Evolutionary conservation across 768 basidiomycete genomes (phyloP).

Genomic region (Holtermannia corniformis): DNA sequence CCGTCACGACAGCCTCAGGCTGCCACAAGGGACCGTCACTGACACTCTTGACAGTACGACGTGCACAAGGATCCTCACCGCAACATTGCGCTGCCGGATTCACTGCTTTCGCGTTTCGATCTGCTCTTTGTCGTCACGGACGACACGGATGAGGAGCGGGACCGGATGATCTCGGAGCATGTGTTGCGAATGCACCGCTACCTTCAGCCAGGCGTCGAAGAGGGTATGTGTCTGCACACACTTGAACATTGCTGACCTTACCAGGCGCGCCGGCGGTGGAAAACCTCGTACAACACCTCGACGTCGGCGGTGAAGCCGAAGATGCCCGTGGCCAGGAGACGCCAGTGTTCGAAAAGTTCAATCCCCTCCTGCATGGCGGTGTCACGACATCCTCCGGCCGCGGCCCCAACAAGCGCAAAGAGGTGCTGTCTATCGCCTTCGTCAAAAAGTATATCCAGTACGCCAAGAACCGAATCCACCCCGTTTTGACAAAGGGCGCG

Average conservation of each 20-base stretch:
- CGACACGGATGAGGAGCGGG: slow-evolving; percentile 89
- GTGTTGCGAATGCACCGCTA: slow-evolving; percentile 96
- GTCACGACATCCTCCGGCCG: slow-evolving; percentile 50
- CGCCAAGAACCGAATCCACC: slow-evolving; percentile 77
- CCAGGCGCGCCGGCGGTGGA: slow-evolving; percentile 65
- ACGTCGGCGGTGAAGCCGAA: slow-evolving; percentile 62
- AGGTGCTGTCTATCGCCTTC: slow-evolving; percentile 84
- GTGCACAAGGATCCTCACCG: slow-evolving; percentile 98
- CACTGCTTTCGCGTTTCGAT: slow-evolving; percentile 96
- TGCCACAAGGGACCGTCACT: background rate
- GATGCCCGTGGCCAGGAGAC: slow-evolving; percentile 53
- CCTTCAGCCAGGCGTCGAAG: slow-evolving; percentile 89
- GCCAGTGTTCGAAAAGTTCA: slow-evolving; percentile 89
- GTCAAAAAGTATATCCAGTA: slow-evolving; percentile 99
- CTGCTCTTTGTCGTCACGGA: slow-evolving; percentile 95
- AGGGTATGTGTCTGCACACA: slow-evolving; percentile 47
- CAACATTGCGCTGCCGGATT: slow-evolving; percentile 97
- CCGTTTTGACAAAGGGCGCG: slow-evolving; percentile 80
- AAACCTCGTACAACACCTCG: slow-evolving; percentile 74
- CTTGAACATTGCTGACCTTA: background rate
- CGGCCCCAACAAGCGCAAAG: slow-evolving; percentile 55
- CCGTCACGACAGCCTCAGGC: slow-evolving; percentile 21
- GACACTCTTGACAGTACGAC: slow-evolving; percentile 60
- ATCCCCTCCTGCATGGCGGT: slow-evolving; percentile 86
- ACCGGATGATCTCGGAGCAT: slow-evolving; percentile 92